phyloP scores from a whole-genome alignment of 2,329 filamentous ascomycete species.

The Tolypocladium nubicola region DNA sequence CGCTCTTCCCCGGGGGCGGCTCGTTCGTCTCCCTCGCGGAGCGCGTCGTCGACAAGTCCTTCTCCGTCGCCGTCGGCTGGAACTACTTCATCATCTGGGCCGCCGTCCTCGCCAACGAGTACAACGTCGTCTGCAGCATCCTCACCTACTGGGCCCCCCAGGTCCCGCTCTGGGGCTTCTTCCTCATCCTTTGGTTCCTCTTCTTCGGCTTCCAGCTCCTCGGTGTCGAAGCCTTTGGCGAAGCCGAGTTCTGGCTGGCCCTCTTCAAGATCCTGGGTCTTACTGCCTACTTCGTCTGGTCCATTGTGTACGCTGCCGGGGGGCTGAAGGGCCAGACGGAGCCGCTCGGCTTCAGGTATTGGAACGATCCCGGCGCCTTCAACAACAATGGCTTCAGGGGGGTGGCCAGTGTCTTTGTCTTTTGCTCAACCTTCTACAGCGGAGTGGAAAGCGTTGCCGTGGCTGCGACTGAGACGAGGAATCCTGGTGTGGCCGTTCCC shows the following conservation, averaged over 20 bases:
- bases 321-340: slow-evolving; percentile 49
- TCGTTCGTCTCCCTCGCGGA: slow-evolving; percentile 62
- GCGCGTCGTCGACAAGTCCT: slow-evolving; percentile 60
- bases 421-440: slow-evolving; percentile 63
- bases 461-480: slow-evolving; percentile 50
- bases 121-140: slow-evolving; percentile 58
- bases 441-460: slow-evolving; percentile 45
- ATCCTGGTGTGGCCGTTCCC: slow-evolving; percentile 44
- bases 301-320: slow-evolving; percentile 60
- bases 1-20: slow-evolving; percentile 59
- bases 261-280: slow-evolving; percentile 61
- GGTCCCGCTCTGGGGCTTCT: slow-evolving; percentile 55
- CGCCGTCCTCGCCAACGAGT: slow-evolving; percentile 57
- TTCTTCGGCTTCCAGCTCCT: slow-evolving; percentile 61
- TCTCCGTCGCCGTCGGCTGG: slow-evolving; percentile 60
- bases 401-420: slow-evolving; percentile 56
- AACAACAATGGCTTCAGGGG: slow-evolving; percentile 54
- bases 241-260: slow-evolving; percentile 72
- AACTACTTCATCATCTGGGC: slow-evolving; percentile 63
- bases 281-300: slow-evolving; percentile 62
- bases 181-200: slow-evolving; percentile 63
- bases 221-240: slow-evolving; percentile 64
- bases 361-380: slow-evolving; percentile 61
- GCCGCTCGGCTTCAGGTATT: slow-evolving; percentile 59
- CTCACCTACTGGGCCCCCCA: slow-evolving; percentile 54